These are phyloP conservation scores for Catharanthus roseus DNA, from an alignment of 257 asterid genomes.

Conservation along the genomic window DNA sequence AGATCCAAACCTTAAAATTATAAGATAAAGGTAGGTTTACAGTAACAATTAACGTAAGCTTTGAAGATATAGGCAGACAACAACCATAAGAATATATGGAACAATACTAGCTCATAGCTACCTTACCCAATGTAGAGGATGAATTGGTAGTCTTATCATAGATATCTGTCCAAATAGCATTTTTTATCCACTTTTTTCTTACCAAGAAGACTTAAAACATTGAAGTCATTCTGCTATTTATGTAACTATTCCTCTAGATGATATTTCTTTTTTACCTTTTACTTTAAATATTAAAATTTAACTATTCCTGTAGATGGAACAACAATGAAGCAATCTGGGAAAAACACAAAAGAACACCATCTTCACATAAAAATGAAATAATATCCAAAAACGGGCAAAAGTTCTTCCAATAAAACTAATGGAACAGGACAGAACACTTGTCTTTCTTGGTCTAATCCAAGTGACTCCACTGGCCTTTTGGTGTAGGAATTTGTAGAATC, in stretches of 20 bases:
- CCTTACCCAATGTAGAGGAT: constrained; percentile 42
- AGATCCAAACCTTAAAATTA: not conserved
- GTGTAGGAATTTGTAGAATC: too few relatives aligned
- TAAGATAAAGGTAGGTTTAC: not conserved
- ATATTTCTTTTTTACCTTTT: not conserved
- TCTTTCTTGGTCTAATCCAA: too few relatives aligned
- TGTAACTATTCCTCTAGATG: not conserved
- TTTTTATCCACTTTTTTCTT: constrained; percentile 41
- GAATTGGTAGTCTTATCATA: constrained; percentile 39
- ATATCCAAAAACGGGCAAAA: not conserved
- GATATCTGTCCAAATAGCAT: constrained; percentile 79
- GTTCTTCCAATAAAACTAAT: too few relatives aligned
- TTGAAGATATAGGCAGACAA: not conserved
- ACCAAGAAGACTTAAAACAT: not conserved
- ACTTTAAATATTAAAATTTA: constrained; percentile 15
- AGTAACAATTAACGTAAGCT: not conserved
- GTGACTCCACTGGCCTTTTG: too few relatives aligned
- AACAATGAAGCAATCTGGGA: constrained; percentile 83
- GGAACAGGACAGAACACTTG: too few relatives aligned
- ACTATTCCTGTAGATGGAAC: constrained; percentile 80
- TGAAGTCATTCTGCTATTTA: not conserved
- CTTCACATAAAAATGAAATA: not conserved
- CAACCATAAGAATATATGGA: not conserved
- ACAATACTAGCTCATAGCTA: not conserved
- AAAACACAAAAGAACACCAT: constrained; percentile 1